phyloP scores from a whole-genome alignment of 192 early-diverging fungal genomes.

The Entomortierella lignicola region DNA sequence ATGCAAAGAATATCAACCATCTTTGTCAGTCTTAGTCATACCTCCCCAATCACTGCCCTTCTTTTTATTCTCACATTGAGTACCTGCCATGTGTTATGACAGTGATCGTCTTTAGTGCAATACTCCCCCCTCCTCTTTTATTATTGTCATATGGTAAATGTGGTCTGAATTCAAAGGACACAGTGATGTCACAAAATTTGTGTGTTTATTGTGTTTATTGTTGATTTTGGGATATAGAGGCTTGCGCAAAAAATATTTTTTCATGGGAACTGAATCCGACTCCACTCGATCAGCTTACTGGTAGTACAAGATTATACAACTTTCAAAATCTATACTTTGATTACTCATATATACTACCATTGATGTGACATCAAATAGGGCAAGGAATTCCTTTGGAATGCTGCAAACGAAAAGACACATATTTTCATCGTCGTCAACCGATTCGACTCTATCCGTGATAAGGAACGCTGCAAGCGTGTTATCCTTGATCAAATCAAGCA shows the following conservation, averaged over 20 bases:
- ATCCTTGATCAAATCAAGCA: conserved; percentile 98
- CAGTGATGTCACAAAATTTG: conserved; percentile 17
- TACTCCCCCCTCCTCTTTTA: neutral
- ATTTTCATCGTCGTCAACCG: conserved; percentile 99
- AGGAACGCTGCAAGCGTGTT: conserved; percentile 92
- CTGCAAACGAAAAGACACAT: conserved; percentile 98
- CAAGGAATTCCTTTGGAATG: conserved; percentile 95
- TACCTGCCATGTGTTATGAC: conserved; percentile 3
- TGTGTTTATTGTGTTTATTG: no score
- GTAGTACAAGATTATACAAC: conserved; percentile 9
- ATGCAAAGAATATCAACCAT: neutral
- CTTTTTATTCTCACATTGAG: neutral
- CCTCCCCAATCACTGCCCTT: neutral
- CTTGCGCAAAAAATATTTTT: conserved; percentile 9
- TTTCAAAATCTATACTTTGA: no score
- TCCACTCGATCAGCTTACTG: no score
- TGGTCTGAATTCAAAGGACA: neutral
- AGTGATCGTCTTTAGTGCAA: neutral
- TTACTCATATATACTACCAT: no score
- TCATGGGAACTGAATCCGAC: conserved; percentile 33
- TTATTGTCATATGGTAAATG: neutral
- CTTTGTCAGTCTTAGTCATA: conserved; percentile 27
- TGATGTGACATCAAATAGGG: conserved; percentile 65
- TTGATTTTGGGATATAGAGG: neutral
- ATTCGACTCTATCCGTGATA: conserved; percentile 94